Evolutionary conservation across 768 basidiomycete genomes (phyloP).

Genomic region (Termitomyces heimii): DNA sequence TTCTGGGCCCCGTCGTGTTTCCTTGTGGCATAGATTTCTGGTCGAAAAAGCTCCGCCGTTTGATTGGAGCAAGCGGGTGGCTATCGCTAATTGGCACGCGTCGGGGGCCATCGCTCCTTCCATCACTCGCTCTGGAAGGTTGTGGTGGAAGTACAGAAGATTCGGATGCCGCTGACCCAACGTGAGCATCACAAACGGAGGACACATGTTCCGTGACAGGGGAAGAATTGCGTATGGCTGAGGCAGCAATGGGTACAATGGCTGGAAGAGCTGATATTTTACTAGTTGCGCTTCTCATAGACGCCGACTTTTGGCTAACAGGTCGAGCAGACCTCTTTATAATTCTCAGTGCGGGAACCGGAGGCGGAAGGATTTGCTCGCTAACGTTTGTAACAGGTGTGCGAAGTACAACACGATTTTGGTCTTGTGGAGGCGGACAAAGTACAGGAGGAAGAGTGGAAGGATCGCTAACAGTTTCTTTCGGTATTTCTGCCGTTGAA

Average conservation of each 20-base stretch:
- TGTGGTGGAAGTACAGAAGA: not conserved
- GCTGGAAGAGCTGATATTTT: not conserved
- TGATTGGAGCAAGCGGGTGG: not conserved
- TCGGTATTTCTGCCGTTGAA: not conserved
- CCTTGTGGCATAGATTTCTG: constrained; percentile 1
- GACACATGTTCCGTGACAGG: not conserved
- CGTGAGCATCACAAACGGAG: not conserved
- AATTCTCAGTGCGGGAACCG: constrained; percentile 41
- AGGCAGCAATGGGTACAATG: not conserved
- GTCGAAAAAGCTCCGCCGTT: not conserved
- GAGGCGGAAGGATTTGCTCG: constrained; percentile 23
- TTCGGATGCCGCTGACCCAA: constrained; percentile 1
- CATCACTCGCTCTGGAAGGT: not conserved
- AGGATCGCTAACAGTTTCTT: not conserved
- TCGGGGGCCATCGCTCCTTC: constrained; percentile 25
- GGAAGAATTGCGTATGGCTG: not conserved
- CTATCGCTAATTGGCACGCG: constrained; percentile 24
- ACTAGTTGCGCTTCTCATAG: constrained; percentile 7
- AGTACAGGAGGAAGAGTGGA: constrained; percentile 4
- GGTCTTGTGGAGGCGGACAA: constrained; percentile 9
- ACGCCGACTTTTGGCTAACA: constrained; percentile 14
- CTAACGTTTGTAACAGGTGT: constrained; percentile 9
- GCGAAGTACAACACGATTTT: not conserved
- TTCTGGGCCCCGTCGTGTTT: constrained; percentile 10
- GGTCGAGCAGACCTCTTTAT: constrained; percentile 32